Evolutionary conservation across 345 rosid genomes (phyloP).

Genomic region (Euphorbia pulcherrima): DNA sequence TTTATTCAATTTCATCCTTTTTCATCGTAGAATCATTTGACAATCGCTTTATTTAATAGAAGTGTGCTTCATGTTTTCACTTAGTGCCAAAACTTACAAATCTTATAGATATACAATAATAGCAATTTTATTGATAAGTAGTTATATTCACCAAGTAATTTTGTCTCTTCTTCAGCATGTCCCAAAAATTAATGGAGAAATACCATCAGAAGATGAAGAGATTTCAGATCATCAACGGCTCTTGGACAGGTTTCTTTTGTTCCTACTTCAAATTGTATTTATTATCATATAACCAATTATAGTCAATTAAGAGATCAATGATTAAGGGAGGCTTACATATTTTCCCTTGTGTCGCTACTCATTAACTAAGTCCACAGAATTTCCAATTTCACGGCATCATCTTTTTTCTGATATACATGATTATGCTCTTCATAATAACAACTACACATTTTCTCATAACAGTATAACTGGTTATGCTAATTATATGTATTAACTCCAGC

Average conservation of each 20-base stretch:
- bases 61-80: not conserved
- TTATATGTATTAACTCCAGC: not conserved
- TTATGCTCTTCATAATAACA: not conserved
- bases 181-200: conserved; percentile 59
- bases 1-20: not conserved
- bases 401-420: not conserved
- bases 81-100: not conserved
- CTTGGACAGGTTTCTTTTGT: conserved; percentile 43
- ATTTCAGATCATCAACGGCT: conserved; percentile 65
- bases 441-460: not conserved
- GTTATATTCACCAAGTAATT: not conserved
- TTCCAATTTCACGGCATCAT: not conserved
- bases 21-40: not conserved
- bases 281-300: not conserved
- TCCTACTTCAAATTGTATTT: not conserved
- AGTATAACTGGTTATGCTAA: not conserved
- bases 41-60: not conserved
- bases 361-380: not conserved
- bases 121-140: not conserved
- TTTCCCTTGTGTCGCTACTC: not conserved
- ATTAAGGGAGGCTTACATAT: not conserved
- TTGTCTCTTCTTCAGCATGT: conserved; percentile 42
- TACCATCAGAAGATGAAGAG: conserved; percentile 58
- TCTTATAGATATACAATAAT: not conserved
- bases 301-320: not conserved